Evolutionary conservation across 306 rosid species (phyloP), one percentile per base, ranked within the genome.

Genomic region (Dryas alaskensis): DNA sequence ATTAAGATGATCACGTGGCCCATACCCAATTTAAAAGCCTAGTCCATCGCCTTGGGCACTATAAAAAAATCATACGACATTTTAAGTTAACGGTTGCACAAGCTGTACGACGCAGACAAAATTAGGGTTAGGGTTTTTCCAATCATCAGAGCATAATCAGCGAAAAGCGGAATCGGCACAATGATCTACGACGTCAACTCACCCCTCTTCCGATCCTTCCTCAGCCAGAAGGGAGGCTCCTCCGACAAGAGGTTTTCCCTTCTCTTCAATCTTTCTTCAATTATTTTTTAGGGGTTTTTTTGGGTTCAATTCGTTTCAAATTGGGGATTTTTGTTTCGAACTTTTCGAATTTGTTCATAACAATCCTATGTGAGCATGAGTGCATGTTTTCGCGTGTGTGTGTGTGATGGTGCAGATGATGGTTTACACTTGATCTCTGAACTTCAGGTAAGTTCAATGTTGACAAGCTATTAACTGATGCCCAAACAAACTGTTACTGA

Each of bases 181-280:
- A 95, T 95, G 99, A 92, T 92, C 61, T 95, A 95, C 93, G 98
- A 95, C 88, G 98, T 90, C 19, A 95, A 95, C 84, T 95, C 98
- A 16, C 96, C 91, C 0, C 93, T 95, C 12, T 95, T 95, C 87
- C 96, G 99, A 74, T 95, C 98, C 75, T 92, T 95, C 91, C 99
- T 95, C 73, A 92, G 98, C 83, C 98, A 95, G 89, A 95, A 88
- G 84, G 99, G 99, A 31, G 96, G 97, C 45, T 75, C 97, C 67
- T 92, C 99, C 44, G 98, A 92, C 43, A 95, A 88, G 86, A 92
- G 98, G 99, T 92, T 3, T 65, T n/a, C 5, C 27, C 6, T 40
- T 65, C 31, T 72, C 73, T 42, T 16, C n/a, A 0, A 12, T 27
- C 39, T 46, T 19, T 11, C 4, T 61, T 19, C 3, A 0, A 16